Evolutionary conservation across 1,284 basidiomycete species (phyloP).

Genomic region (Sporisorium iseilematis-ciliati): DNA sequence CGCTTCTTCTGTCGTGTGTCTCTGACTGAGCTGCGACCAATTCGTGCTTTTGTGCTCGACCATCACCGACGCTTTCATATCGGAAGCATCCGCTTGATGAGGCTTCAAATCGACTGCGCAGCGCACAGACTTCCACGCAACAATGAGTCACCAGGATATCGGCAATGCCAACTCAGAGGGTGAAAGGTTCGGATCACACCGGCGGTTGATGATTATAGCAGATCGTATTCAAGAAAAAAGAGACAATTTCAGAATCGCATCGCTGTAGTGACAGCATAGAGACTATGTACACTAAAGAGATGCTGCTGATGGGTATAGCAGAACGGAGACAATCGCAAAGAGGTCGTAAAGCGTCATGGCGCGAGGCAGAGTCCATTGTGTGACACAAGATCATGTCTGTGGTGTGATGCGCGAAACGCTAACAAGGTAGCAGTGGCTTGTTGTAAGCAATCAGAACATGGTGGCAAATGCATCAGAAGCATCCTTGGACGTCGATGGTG

Average conservation of each 20-base stretch:
- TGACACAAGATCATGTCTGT: background rate
- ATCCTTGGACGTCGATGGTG: slow-evolving; percentile 35
- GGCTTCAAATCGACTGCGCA: background rate
- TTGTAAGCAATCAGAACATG: slow-evolving; percentile 49
- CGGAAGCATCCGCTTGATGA: background rate
- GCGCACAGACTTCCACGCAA: background rate
- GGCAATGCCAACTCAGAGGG: background rate
- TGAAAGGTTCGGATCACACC: background rate
- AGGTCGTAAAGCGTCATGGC: slow-evolving; percentile 2
- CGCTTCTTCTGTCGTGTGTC: slow-evolving; percentile 17
- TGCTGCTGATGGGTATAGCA: slow-evolving; percentile 35
- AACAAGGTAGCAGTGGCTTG: no score
- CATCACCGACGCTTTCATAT: background rate
- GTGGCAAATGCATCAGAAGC: slow-evolving; percentile 58
- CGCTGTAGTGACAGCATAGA: slow-evolving; percentile 4
- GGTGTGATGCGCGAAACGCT: no score
- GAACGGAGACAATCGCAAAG: slow-evolving; percentile 9
- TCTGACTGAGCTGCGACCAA: background rate
- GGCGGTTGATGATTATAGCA: background rate
- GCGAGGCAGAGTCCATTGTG: background rate
- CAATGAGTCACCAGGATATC: background rate
- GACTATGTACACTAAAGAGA: background rate
- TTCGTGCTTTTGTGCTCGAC: background rate
- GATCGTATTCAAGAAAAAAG: background rate
- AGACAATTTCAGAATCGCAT: slow-evolving; percentile 11